Base-by-base conservation (phyloP, 2,329 filamentous ascomycete genomes). In the Curvularia eragrostidis region DNA sequence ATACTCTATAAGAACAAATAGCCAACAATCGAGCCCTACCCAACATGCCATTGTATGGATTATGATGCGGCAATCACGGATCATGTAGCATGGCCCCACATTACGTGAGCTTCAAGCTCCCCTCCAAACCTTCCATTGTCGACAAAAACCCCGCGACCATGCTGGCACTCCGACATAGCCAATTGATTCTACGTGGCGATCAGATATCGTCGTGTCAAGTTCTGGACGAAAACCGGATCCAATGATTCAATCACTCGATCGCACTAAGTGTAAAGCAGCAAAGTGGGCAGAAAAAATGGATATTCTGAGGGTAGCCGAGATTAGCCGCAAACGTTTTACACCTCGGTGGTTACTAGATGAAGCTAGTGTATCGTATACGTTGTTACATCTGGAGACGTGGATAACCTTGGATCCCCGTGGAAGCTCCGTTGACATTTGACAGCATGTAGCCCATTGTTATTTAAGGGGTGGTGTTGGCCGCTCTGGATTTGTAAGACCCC, bases 231-330 rank as follows among this genome's bases (percentile, higher is more conserved):
- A 36, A 39, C 24, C 30, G 55, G 34, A 50, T 12, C 6, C 12
- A 41, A 32, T 48, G 44, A 24, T 24, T 54, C 9, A 12, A 32
- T 21, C 15, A 41, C 26, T 30, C 30, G 34, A 39, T 41, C 43
- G 28, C 46, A 39, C 52, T 41, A 47, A 32, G n/a, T 39, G 23
- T 21, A 19, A 49, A 39, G 15, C 34, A 39, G 42, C 9, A 39
- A 44, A 54, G 39, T 38, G 44, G 24, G 43, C 19, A 43, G 30
- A 49, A 58, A 54, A 58, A 54, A 19, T 49, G 51, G 51, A 50
- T n/a, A 44, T 41, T 23, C 12, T 30, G 34, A 9, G 38, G 48
- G 21, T 53, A 58, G 60, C 60, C 60, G 60, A 62, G 60, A 54
- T 62, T 58, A 23, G 48, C 60, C 60, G 57, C 48, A 49, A 28